Conservation (phyloP, 805 yeast genomes). For the Diddensiella santjacobensis region DNA sequence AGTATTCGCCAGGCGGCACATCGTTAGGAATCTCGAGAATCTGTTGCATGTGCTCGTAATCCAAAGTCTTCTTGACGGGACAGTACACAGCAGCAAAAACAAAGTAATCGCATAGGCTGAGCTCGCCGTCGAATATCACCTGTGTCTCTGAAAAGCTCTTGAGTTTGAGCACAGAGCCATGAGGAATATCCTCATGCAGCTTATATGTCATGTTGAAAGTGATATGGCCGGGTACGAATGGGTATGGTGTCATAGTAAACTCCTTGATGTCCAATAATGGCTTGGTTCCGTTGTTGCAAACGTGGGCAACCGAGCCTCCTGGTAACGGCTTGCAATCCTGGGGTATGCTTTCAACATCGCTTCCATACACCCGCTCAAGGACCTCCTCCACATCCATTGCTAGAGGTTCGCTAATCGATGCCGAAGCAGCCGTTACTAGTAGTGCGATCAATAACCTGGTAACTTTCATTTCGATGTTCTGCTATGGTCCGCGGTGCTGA, state of each 20-base stretch:
- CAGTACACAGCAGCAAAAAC: constrained; percentile 27
- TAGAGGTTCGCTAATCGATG: no score
- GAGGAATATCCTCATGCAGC: constrained; percentile 24
- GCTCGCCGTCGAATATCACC: constrained; percentile 19
- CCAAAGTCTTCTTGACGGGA: constrained; percentile 23
- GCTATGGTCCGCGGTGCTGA: no score
- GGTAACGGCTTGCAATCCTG: constrained; percentile 10
- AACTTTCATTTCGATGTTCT: no score
- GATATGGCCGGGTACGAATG: constrained; percentile 29
- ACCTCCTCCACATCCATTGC: constrained; percentile 1
- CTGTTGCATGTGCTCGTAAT: constrained; percentile 17
- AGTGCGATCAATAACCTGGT: no score
- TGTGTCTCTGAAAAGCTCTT: constrained; percentile 20
- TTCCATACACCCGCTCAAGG: constrained; percentile 4
- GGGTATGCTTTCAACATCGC: constrained; percentile 1
- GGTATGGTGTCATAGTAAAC: constrained; percentile 27
- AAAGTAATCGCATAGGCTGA: constrained; percentile 29
- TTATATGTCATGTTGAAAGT: constrained; percentile 23
- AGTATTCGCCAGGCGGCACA: constrained; percentile 28
- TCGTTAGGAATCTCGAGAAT: constrained; percentile 28
- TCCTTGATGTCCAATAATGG: constrained; percentile 25
- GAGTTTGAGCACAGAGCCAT: constrained; percentile 23
- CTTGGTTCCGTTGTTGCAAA: constrained; percentile 22
- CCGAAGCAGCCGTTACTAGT: no score
- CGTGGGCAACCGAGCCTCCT: constrained; percentile 14